Percentiles rank a stretch among this genome's conserved stretches.
Conservation (phyloP, 2,329 filamentous ascomycete species). For the Penicillium brevicompactum region DNA sequence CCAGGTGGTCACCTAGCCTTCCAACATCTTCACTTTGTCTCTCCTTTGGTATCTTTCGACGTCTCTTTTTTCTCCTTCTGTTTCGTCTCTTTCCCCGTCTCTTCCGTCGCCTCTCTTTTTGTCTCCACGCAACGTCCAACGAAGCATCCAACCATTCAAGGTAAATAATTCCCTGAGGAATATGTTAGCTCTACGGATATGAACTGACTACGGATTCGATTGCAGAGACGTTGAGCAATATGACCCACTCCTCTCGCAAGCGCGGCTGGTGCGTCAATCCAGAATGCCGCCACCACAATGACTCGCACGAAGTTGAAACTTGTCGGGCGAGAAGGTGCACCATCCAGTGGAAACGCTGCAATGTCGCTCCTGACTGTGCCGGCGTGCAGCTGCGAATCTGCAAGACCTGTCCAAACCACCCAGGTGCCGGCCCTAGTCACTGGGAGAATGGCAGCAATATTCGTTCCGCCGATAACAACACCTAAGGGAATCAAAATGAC, state of each 20-base stretch:
- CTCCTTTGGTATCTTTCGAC: too few relatives aligned
- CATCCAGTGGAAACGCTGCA: background rate
- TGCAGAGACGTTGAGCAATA: background rate
- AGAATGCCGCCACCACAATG: background rate
- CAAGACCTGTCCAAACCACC: background rate
- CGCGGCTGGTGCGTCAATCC: background rate
- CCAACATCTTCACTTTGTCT: too few relatives aligned
- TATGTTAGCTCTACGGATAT: background rate
- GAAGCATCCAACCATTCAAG: too few relatives aligned
- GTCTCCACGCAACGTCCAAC: too few relatives aligned
- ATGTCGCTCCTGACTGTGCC: background rate
- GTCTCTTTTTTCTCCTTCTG: too few relatives aligned
- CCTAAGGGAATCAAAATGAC: too few relatives aligned
- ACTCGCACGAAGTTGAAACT: background rate
- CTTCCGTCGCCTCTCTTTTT: too few relatives aligned
- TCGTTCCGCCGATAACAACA: too few relatives aligned
- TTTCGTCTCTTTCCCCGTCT: too few relatives aligned
- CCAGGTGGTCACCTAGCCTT: too few relatives aligned
- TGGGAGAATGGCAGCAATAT: background rate
- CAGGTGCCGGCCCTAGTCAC: background rate
- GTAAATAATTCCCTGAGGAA: too few relatives aligned
- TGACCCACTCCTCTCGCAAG: background rate
- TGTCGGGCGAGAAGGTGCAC: background rate
- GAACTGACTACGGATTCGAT: background rate
- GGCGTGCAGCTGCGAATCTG: background rate